These are phyloP conservation scores for Simplicillium sp. DNA, from an alignment of 2,329 filamentous ascomycete genomes.

Conservation along the genomic window DNA sequence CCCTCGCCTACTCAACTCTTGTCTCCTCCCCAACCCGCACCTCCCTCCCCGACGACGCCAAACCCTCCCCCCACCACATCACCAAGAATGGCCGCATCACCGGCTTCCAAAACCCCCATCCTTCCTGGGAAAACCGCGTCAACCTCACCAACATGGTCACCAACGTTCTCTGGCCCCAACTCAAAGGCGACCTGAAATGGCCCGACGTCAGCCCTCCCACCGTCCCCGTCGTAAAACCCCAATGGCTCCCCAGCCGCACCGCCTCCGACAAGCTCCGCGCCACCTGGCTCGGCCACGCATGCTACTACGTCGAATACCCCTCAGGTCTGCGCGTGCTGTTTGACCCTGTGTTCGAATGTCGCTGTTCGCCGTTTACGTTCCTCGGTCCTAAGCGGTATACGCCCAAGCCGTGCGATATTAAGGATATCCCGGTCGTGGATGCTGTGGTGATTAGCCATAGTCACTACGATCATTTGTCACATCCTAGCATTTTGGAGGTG, in stretches of 20 bases:
- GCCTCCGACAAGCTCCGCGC: conserved; percentile 57
- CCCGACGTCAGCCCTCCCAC: conserved; percentile 58
- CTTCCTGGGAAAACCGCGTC: conserved; percentile 19
- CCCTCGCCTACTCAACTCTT: not conserved
- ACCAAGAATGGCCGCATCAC: conserved; percentile 20
- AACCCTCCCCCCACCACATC: conserved; percentile 29
- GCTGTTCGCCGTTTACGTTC: conserved; percentile 68
- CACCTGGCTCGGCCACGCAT: conserved; percentile 93
- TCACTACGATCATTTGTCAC: conserved; percentile 87
- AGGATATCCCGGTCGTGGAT: conserved; percentile 69
- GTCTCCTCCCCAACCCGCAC: conserved; percentile 14
- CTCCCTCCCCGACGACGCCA: conserved; percentile 22
- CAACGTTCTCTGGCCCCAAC: conserved; percentile 27
- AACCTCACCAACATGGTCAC: conserved; percentile 13
- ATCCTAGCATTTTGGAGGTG: conserved; percentile 64
- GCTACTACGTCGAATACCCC: conserved; percentile 87
- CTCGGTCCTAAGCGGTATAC: conserved; percentile 72
- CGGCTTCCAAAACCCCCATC: conserved; percentile 30
- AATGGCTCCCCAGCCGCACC: conserved; percentile 53
- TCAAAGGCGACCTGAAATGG: conserved; percentile 26
- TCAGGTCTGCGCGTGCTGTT: conserved; percentile 80
- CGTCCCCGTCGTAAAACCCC: conserved; percentile 56
- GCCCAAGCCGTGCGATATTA: conserved; percentile 62
- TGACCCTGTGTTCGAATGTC: conserved; percentile 84
- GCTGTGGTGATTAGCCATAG: conserved; percentile 77